These are phyloP conservation scores for Vitis hybrid DNA, from an alignment of 177 flowering plant genomes.

Conservation along the genomic window DNA sequence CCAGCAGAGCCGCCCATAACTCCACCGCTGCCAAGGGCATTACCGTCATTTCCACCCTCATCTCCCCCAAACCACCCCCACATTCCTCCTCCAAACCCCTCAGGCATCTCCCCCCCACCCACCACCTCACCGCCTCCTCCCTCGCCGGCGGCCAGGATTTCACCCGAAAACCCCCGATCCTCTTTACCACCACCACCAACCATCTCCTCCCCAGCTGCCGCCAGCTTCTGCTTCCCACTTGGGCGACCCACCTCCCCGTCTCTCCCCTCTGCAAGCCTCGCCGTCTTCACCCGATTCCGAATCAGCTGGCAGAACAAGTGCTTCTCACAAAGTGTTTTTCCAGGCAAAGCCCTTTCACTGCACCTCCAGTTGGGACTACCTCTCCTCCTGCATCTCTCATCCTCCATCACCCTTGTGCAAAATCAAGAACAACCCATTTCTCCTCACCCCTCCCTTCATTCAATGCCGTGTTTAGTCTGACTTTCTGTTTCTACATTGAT, in stretches of 20 bases:
- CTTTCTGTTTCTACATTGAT: too few species aligned
- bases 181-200: too few species aligned
- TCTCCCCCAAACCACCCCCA: not conserved
- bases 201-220: not conserved
- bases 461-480: too few species aligned
- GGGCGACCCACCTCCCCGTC: not conserved
- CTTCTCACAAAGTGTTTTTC: slow-evolving; percentile 8
- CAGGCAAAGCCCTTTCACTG: slow-evolving; percentile 14
- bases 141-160: too few species aligned
- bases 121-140: too few species aligned
- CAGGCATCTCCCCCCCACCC: not conserved
- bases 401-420: too few species aligned
- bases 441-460: too few species aligned
- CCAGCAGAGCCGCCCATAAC: too few species aligned
- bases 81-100: not conserved
- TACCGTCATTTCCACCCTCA: too few species aligned
- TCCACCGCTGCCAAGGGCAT: too few species aligned
- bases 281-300: not conserved
- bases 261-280: not conserved
- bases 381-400: slow-evolving; percentile 9
- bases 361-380: slow-evolving; percentile 18
- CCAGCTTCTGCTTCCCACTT: not conserved
- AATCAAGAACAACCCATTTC: too few species aligned
- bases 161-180: too few species aligned
- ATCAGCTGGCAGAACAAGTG: not conserved